A percentile compares a stretch with the other conserved stretches of the same genome.
phyloP scores from a whole-genome alignment of 805 yeast genomes.

The Candida methanosorbosa region DNA sequence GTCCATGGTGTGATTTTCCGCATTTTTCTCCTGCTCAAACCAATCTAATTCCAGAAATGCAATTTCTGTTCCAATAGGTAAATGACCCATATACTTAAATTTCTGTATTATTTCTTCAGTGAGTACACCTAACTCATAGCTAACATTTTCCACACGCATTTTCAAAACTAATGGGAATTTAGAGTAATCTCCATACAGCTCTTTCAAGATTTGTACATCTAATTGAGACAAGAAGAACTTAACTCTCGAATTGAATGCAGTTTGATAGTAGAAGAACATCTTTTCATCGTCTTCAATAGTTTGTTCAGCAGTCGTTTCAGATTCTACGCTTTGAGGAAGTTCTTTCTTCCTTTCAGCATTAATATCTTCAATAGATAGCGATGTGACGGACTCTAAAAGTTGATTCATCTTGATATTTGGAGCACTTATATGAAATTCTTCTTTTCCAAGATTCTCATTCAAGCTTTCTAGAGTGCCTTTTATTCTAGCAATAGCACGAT shows the following conservation, averaged over 20 bases:
- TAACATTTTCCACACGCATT: conserved; percentile 61
- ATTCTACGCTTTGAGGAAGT: not conserved
- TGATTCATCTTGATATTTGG: too few species aligned
- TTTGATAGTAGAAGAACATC: conserved; percentile 68
- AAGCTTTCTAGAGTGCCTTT: conserved; percentile 34
- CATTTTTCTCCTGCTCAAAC: conserved; percentile 29
- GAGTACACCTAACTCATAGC: conserved; percentile 48
- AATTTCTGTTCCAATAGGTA: conserved; percentile 79
- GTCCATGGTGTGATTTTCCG: conserved; percentile 3
- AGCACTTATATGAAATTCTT: too few species aligned
- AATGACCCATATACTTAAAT: conserved; percentile 67
- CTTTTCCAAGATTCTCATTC: conserved; percentile 8
- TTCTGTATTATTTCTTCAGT: conserved; percentile 50
- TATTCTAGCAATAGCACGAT: conserved; percentile 48
- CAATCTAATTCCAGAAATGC: conserved; percentile 85
- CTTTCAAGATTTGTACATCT: conserved; percentile 66
- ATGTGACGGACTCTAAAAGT: too few species aligned
- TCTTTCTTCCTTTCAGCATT: not conserved
- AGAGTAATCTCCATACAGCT: conserved; percentile 53
- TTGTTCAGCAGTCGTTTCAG: too few species aligned
- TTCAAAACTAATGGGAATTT: conserved; percentile 60
- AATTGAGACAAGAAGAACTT: conserved; percentile 66
- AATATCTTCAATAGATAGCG: too few species aligned
- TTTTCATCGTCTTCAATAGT: conserved; percentile 10
- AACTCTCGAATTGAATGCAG: conserved; percentile 59